Evolutionary conservation across 2,329 filamentous ascomycete genomes (phyloP).

Genomic region (Raffaelea albimanens): DNA sequence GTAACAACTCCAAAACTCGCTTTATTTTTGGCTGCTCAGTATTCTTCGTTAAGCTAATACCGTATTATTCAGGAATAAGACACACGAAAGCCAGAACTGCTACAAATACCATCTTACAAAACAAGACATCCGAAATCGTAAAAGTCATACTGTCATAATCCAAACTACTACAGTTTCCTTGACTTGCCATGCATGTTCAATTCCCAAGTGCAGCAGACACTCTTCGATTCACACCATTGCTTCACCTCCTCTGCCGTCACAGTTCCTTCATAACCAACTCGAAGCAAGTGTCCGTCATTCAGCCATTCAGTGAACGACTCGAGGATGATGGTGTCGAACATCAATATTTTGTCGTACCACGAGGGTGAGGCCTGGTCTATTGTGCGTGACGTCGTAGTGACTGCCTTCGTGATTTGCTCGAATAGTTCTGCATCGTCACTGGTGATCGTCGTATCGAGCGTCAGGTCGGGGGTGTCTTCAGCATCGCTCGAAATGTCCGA

Average conservation of each 20-base stretch:
- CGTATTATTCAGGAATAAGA: too few relatives aligned
- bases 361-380: conserved; percentile 44
- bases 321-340: conserved; percentile 84
- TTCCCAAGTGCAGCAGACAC: conserved; percentile 74
- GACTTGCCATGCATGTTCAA: conserved; percentile 42
- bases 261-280: conserved; percentile 56
- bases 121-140: too few relatives aligned
- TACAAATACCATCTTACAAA: too few relatives aligned
- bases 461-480: too few relatives aligned
- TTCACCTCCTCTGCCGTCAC: conserved; percentile 60
- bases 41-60: too few relatives aligned
- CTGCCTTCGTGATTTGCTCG: conserved; percentile 42
- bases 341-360: conserved; percentile 88
- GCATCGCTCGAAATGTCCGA: not conserved
- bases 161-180: conserved; percentile 37
- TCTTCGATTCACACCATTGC: conserved; percentile 81
- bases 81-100: too few relatives aligned
- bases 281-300: conserved; percentile 58
- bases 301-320: conserved; percentile 81
- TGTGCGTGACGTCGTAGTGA: conserved; percentile 40
- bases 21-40: too few relatives aligned
- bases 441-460: conserved; percentile 17
- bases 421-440: conserved; percentile 38
- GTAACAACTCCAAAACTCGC: too few relatives aligned
- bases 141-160: too few relatives aligned